Evolutionary conservation across 805 yeast species (phyloP).

Genomic region (Blastobotrys terrestris): DNA sequence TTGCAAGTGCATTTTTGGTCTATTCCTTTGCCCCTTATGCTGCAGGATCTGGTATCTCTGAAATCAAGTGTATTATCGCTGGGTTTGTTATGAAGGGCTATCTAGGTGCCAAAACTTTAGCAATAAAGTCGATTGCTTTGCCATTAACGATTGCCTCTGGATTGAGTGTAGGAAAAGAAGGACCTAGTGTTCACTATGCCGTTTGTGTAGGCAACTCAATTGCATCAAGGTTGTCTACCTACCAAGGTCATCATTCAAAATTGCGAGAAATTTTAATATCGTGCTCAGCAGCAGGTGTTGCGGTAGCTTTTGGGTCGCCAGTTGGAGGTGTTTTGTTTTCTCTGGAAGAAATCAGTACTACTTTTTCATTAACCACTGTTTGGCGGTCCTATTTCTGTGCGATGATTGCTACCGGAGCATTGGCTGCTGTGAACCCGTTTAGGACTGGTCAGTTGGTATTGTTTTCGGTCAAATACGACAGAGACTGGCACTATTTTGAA

Average conservation of each 20-base stretch:
- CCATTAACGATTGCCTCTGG: slow-evolving; percentile 94
- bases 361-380: slow-evolving; percentile 68
- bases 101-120: slow-evolving; percentile 62
- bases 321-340: slow-evolving; percentile 96
- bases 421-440: slow-evolving; percentile 82
- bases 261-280: slow-evolving; percentile 67
- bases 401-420: slow-evolving; percentile 73
- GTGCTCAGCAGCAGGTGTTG: slow-evolving; percentile 96
- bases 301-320: slow-evolving; percentile 96
- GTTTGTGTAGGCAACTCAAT: slow-evolving; percentile 89
- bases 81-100: slow-evolving; percentile 82
- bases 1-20: slow-evolving; percentile 62
- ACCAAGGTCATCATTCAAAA: slow-evolving; percentile 31
- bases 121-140: slow-evolving; percentile 70
- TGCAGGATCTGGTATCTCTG: slow-evolving; percentile 97
- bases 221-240: slow-evolving; percentile 45
- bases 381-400: slow-evolving; percentile 93
- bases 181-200: slow-evolving; percentile 97
- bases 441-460: slow-evolving; percentile 91
- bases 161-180: slow-evolving; percentile 91
- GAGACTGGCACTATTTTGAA: slow-evolving; percentile 82
- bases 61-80: slow-evolving; percentile 87
- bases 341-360: slow-evolving; percentile 80
- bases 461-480: slow-evolving; percentile 85
- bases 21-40: slow-evolving; percentile 75